These are phyloP conservation scores for Nosema muscidifuracis DNA, from an alignment of 371 early-diverging fungal species.

Conservation along the genomic window DNA sequence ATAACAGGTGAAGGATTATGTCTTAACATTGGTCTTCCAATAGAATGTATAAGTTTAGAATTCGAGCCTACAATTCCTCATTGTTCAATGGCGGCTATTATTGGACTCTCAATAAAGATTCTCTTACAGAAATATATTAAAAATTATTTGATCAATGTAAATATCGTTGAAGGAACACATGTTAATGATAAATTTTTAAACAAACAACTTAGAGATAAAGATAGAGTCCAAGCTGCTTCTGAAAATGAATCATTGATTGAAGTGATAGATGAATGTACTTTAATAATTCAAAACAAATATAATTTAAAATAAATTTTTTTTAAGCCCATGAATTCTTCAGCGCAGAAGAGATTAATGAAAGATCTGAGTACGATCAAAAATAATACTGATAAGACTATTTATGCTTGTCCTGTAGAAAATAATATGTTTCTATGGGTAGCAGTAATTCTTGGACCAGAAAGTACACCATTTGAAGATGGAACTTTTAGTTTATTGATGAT, in stretches of 20 bases:
- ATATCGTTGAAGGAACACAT: slow-evolving; percentile 82
- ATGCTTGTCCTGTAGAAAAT: slow-evolving; percentile 56
- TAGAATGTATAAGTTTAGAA: slow-evolving; percentile 37
- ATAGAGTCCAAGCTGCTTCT: slow-evolving; percentile 92
- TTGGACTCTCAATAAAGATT: slow-evolving; percentile 90
- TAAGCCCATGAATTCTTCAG: slow-evolving; percentile 66
- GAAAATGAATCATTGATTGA: slow-evolving; percentile 68
- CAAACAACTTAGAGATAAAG: slow-evolving; percentile 97
- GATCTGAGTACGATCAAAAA: slow-evolving; percentile 92
- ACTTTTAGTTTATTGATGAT: slow-evolving; percentile 86
- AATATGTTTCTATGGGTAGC: slow-evolving; percentile 78
- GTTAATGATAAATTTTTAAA: slow-evolving; percentile 81
- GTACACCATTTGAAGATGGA: slow-evolving; percentile 97
- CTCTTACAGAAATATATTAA: slow-evolving; percentile 75
- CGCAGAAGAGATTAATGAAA: slow-evolving; percentile 66
- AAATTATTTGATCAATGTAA: slow-evolving; percentile 70
- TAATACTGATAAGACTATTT: slow-evolving; percentile 67
- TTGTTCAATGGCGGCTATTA: slow-evolving; percentile 97
- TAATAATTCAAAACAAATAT: not conserved
- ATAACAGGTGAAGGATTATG: slow-evolving; percentile 64
- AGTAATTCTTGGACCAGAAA: slow-evolving; percentile 89
- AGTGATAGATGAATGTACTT: slow-evolving; percentile 43
- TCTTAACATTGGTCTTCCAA: not conserved
- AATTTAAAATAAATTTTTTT: not conserved
- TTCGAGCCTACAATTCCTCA: slow-evolving; percentile 97